Percentiles rank a stretch among this genome's conserved stretches.
Conservation (phyloP, 306 rosid genomes). For the Urtica urens region DNA sequence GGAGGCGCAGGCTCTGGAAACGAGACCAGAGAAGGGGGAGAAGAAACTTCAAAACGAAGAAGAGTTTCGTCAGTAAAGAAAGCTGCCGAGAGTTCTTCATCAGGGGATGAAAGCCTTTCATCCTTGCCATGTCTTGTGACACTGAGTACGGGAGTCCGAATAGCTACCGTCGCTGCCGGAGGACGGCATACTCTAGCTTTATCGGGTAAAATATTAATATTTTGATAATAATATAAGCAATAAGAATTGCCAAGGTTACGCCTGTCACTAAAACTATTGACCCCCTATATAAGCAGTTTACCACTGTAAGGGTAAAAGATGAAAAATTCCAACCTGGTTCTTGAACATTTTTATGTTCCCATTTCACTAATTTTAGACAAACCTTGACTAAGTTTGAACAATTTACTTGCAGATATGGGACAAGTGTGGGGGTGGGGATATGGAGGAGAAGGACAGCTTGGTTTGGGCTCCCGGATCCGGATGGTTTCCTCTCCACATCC, state of each 20-base stretch:
- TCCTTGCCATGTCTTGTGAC: slow-evolving; percentile 83
- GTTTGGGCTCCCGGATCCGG: slow-evolving; percentile 84
- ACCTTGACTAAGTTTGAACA: too few species aligned
- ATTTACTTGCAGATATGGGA: slow-evolving; percentile 93
- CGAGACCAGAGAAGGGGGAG: slow-evolving; percentile 36
- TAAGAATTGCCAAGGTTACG: too few species aligned
- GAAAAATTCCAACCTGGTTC: too few species aligned
- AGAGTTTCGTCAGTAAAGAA: slow-evolving; percentile 61
- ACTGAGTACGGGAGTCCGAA: slow-evolving; percentile 66
- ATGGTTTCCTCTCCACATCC: slow-evolving; percentile 95
- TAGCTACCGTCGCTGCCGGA: slow-evolving; percentile 78
- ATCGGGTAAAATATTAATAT: slow-evolving; percentile 43
- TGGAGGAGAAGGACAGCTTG: slow-evolving; percentile 99
- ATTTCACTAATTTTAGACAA: too few species aligned
- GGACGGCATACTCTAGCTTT: slow-evolving; percentile 85
- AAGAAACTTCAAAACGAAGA: slow-evolving; percentile 74
- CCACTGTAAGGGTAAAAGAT: too few species aligned
- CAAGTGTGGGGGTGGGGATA: slow-evolving; percentile 99
- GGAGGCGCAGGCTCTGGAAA: slow-evolving; percentile 31
- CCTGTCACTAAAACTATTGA: too few species aligned
- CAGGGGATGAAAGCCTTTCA: slow-evolving; percentile 63
- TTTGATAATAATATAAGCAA: too few species aligned
- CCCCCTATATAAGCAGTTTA: too few species aligned
- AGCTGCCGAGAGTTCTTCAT: slow-evolving; percentile 59
- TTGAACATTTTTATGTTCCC: too few species aligned